phyloP scores from a whole-genome alignment of 2,329 filamentous ascomycete species.

The Botrytis fabae region DNA sequence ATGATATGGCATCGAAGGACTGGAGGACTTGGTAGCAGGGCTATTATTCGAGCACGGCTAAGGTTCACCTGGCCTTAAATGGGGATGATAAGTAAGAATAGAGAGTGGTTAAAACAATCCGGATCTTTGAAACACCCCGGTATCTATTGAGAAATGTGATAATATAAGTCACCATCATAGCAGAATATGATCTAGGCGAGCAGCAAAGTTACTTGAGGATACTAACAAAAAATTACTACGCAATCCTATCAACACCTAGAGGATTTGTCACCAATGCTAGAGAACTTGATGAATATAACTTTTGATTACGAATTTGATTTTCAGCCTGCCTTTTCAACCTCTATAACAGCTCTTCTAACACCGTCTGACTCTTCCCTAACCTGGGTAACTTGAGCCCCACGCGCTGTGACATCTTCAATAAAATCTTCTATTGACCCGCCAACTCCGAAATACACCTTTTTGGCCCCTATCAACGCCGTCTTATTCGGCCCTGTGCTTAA shows the following conservation, averaged over 20 bases:
- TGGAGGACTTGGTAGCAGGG: neutral
- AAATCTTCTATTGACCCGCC: slow-evolving; percentile 81
- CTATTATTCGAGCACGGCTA: neutral
- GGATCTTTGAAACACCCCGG: too few relatives aligned
- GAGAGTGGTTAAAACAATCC: neutral
- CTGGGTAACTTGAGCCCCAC: slow-evolving; percentile 51
- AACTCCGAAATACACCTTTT: slow-evolving; percentile 81
- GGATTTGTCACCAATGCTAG: neutral
- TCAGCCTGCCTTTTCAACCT: slow-evolving; percentile 31
- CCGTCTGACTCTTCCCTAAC: slow-evolving; percentile 61
- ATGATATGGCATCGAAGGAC: neutral
- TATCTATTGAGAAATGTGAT: too few relatives aligned
- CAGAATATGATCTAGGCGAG: neutral
- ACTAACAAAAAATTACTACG: neutral
- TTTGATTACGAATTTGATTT: neutral
- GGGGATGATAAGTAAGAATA: neutral
- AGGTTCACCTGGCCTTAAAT: neutral
- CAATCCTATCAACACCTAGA: neutral
- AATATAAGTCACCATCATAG: neutral
- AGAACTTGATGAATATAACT: neutral
- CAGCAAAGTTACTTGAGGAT: neutral
- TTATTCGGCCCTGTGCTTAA: slow-evolving; percentile 43
- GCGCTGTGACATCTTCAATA: slow-evolving; percentile 51
- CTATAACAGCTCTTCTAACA: slow-evolving; percentile 61
- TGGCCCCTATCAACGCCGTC: slow-evolving; percentile 67